Evolutionary conservation across 1,284 basidiomycete genomes (phyloP).

Genomic region (Sutorius eximius): DNA sequence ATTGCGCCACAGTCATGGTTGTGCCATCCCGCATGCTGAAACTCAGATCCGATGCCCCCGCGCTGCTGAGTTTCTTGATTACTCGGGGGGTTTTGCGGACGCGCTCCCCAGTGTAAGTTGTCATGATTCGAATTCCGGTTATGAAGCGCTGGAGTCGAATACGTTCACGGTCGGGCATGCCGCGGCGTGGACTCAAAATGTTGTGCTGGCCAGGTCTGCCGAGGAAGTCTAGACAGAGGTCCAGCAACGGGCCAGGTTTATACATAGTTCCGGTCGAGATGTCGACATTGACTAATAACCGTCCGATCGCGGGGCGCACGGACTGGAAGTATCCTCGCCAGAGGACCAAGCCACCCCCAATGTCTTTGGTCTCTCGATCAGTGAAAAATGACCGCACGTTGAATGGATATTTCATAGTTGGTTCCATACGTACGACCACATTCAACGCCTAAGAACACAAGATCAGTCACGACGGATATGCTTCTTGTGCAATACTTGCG

Average conservation of each 20-base stretch:
- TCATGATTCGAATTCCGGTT: constrained; percentile 54
- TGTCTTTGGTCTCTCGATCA: constrained; percentile 57
- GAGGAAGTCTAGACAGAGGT: constrained; percentile 59
- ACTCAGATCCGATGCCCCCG: constrained; percentile 48
- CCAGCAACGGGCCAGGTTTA: constrained; percentile 49
- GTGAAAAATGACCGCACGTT: constrained; percentile 79
- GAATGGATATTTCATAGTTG: constrained; percentile 67
- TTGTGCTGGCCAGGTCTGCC: constrained; percentile 39
- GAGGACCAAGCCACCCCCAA: constrained; percentile 65
- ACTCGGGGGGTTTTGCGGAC: constrained; percentile 45
- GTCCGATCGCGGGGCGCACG: constrained; percentile 64
- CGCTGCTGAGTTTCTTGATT: constrained; percentile 53
- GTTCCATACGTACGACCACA: constrained; percentile 74
- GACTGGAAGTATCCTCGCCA: constrained; percentile 80
- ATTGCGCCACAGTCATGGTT: constrained; percentile 57
- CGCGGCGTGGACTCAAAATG: constrained; percentile 43
- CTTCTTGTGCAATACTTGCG: constrained; percentile 36
- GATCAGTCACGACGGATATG: background rate
- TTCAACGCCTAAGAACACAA: constrained; percentile 57
- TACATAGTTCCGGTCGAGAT: constrained; percentile 79
- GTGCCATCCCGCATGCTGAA: constrained; percentile 59
- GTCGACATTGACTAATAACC: constrained; percentile 75
- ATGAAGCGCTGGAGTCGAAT: constrained; percentile 62
- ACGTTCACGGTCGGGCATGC: constrained; percentile 58
- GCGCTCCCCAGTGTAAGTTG: constrained; percentile 39